These are phyloP conservation scores for Suillus brevipes DNA, from an alignment of 768 basidiomycete genomes.

Conservation along the genomic window DNA sequence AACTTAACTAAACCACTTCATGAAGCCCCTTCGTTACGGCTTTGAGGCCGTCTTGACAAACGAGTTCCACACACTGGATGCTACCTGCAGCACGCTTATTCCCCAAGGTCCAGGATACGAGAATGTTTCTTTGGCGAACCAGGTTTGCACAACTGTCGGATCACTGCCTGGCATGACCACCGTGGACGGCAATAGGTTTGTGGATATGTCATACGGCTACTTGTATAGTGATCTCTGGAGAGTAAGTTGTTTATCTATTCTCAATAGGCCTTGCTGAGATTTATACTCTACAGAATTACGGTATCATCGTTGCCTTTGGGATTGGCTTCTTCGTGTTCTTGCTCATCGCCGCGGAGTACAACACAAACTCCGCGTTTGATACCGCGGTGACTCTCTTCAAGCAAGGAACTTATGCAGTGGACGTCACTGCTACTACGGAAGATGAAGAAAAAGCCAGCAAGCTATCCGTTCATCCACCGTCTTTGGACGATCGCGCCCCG, in stretches of 20 bases:
- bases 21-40: slow-evolving; percentile 34
- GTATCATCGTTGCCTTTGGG: slow-evolving; percentile 47
- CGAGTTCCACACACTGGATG: slow-evolving; percentile 45
- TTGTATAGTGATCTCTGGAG: slow-evolving; percentile 32
- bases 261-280: slow-evolving; percentile 10
- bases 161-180: slow-evolving; percentile 38
- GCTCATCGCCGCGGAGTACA: slow-evolving; percentile 38
- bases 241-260: slow-evolving; percentile 34
- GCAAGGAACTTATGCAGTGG: slow-evolving; percentile 1
- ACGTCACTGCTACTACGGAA: neutral
- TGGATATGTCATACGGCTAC: slow-evolving; percentile 33
- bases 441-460: slow-evolving; percentile 21
- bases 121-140: slow-evolving; percentile 34
- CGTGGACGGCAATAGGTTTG: slow-evolving; percentile 45
- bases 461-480: neutral
- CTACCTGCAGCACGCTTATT: slow-evolving; percentile 34
- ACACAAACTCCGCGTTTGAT: slow-evolving; percentile 28
- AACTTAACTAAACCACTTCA: slow-evolving; percentile 21
- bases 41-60: slow-evolving; percentile 41
- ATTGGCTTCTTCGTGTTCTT: slow-evolving; percentile 37
- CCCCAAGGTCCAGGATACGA: slow-evolving; percentile 37
- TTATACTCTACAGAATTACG: slow-evolving; percentile 34
- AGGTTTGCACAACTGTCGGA: slow-evolving; percentile 45
- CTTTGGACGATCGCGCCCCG: neutral
- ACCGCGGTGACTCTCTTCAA: slow-evolving; percentile 32